Evolutionary conservation across 495 filamentous ascomycete genomes (phyloP).

Genomic region (Tuber brumale): DNA sequence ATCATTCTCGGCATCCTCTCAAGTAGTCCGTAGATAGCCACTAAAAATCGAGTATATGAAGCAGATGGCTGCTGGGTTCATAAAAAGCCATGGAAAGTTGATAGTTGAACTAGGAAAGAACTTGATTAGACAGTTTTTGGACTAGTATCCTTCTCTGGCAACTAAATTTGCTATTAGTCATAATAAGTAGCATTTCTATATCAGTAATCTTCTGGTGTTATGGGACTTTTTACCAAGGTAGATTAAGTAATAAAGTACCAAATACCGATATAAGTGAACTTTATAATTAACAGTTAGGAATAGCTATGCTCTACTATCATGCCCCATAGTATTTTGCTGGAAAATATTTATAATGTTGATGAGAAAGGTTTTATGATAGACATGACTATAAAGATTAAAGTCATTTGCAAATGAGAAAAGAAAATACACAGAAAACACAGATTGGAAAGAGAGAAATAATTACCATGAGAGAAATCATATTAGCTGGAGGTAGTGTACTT

Average conservation of each 20-base stretch:
- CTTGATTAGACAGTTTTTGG: neutral
- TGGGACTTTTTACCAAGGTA: neutral
- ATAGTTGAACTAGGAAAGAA: neutral
- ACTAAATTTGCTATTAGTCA: neutral
- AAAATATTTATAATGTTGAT: neutral
- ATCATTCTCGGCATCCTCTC: too few species aligned
- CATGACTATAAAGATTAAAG: too few species aligned
- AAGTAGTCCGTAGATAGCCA: too few species aligned
- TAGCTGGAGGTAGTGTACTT: neutral
- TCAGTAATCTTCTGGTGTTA: neutral
- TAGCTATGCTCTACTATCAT: too few species aligned
- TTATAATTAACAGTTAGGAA: too few species aligned
- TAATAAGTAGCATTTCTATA: neutral
- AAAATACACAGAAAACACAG: too few species aligned
- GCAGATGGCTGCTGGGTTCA: neutral
- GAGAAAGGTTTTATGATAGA: too few species aligned
- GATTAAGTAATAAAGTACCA: too few species aligned
- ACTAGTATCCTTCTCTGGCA: neutral
- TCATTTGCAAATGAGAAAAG: too few species aligned
- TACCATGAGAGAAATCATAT: neutral
- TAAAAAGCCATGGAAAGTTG: neutral
- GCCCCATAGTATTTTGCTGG: too few species aligned
- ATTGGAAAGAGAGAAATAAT: too few species aligned
- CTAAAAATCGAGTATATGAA: slow-evolving; percentile 4
- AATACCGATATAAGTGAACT: too few species aligned